Conservation (phyloP, 306 rosid genomes). For the Geum urbanum region DNA sequence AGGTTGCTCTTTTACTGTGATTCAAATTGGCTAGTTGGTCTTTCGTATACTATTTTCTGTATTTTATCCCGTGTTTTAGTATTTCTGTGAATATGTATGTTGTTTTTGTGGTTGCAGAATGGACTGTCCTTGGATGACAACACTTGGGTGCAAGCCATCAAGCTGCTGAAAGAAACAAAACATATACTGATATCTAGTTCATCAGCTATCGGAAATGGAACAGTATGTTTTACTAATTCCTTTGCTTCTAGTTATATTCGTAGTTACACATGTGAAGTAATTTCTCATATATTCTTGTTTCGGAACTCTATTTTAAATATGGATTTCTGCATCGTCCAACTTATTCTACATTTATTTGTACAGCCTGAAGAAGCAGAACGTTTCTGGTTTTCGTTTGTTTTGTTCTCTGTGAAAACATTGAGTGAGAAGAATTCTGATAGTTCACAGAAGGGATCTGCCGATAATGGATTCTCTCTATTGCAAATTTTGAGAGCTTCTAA, state of each 20-base stretch:
- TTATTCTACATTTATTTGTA: slow-evolving; percentile 19
- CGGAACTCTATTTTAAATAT: slow-evolving; percentile 6
- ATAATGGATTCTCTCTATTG: slow-evolving; percentile 55
- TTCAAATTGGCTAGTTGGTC: not conserved
- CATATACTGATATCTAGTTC: slow-evolving; percentile 45
- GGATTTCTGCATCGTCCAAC: slow-evolving; percentile 4
- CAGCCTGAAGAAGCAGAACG: slow-evolving; percentile 88
- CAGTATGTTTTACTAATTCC: slow-evolving; percentile 33
- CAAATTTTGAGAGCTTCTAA: slow-evolving; percentile 76
- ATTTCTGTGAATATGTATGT: not conserved
- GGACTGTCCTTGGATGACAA: slow-evolving; percentile 55
- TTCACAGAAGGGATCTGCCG: slow-evolving; percentile 35
- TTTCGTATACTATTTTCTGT: not conserved
- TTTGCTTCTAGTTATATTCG: not conserved
- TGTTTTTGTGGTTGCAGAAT: slow-evolving; percentile 37
- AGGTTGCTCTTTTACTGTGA: slow-evolving; percentile 37
- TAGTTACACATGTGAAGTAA: too few species aligned
- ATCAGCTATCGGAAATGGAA: slow-evolving; percentile 66
- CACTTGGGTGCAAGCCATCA: slow-evolving; percentile 41
- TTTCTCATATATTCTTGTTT: not conserved
- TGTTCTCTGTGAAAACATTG: slow-evolving; percentile 67
- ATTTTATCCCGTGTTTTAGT: not conserved
- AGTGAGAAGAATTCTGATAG: slow-evolving; percentile 35
- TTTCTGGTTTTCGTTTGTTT: slow-evolving; percentile 75
- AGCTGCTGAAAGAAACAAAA: slow-evolving; percentile 62